Evolutionary conservation across 768 basidiomycete genomes (phyloP).

Genomic region (Artomyces pyxidatus): DNA sequence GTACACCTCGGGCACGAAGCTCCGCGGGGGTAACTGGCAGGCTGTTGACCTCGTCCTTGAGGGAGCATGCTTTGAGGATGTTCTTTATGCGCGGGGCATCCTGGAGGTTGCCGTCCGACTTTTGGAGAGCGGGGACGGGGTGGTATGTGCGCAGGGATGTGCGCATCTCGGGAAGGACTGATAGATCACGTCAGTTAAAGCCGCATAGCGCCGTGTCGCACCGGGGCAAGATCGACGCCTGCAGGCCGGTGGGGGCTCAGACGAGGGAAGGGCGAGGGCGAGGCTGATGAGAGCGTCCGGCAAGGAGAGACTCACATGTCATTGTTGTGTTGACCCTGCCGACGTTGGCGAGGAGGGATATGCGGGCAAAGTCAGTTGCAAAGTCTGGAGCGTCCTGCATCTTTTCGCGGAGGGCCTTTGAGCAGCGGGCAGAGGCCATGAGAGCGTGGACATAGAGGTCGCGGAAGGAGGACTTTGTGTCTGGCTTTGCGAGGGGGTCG

Average conservation of each 20-base stretch:
- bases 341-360: conserved; percentile 68
- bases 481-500: conserved; percentile 41
- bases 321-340: conserved; percentile 76
- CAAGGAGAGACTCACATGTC: conserved; percentile 52
- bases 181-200: neutral
- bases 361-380: conserved; percentile 65
- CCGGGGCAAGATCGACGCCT: neutral
- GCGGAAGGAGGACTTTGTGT: conserved; percentile 35
- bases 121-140: conserved; percentile 65
- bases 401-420: conserved; percentile 64
- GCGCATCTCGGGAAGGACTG: conserved; percentile 77
- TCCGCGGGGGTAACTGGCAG: conserved; percentile 49
- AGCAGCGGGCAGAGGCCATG: conserved; percentile 54
- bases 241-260: neutral
- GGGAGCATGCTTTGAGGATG: conserved; percentile 54
- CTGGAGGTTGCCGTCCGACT: conserved; percentile 61
- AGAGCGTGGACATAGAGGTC: conserved; percentile 41
- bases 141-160: conserved; percentile 72
- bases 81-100: conserved; percentile 77
- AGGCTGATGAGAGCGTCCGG: too few relatives aligned
- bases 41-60: conserved; percentile 35
- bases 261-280: neutral
- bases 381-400: conserved; percentile 52
- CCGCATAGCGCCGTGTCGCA: too few relatives aligned
- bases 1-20: conserved; percentile 45